phyloP scores from a whole-genome alignment of 805 yeast genomes.

The Kluyveromyces lactis region DNA sequence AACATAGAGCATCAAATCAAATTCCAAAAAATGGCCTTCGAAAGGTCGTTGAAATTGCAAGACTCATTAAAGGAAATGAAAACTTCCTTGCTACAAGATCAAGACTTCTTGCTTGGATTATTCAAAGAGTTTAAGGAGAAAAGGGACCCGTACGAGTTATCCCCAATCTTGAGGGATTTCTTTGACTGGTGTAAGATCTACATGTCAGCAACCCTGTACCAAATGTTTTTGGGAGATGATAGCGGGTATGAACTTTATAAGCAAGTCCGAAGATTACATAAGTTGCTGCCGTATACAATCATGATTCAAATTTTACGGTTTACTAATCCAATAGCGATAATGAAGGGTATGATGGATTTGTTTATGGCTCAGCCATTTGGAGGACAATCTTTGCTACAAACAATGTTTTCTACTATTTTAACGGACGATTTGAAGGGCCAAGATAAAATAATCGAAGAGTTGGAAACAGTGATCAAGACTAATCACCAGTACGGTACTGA shows the following conservation, averaged over 20 bases:
- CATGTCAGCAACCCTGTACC: constrained; percentile 76
- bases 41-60: constrained; percentile 46
- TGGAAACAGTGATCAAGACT: constrained; percentile 34
- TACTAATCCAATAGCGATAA: constrained; percentile 81
- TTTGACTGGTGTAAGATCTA: constrained; percentile 79
- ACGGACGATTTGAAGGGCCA: constrained; percentile 68
- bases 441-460: constrained; percentile 41
- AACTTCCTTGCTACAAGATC: constrained; percentile 39
- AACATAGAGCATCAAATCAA: constrained; percentile 54
- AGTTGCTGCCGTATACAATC: constrained; percentile 69
- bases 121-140: constrained; percentile 59
- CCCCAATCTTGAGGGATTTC: constrained; percentile 60
- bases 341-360: constrained; percentile 71
- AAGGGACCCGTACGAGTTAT: constrained; percentile 43
- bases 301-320: constrained; percentile 69
- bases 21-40: constrained; percentile 64
- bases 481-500: constrained; percentile 17
- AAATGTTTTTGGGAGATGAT: constrained; percentile 72
- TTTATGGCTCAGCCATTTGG: constrained; percentile 76
- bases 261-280: constrained; percentile 65
- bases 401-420: constrained; percentile 61
- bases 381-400: constrained; percentile 59
- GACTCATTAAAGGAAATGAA: constrained; percentile 54
- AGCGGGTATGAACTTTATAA: constrained; percentile 66
- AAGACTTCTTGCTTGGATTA: constrained; percentile 49